These are phyloP conservation scores for Boletus semigastroideus DNA, from an alignment of 1,284 basidiomycete genomes.

Conservation along the genomic window DNA sequence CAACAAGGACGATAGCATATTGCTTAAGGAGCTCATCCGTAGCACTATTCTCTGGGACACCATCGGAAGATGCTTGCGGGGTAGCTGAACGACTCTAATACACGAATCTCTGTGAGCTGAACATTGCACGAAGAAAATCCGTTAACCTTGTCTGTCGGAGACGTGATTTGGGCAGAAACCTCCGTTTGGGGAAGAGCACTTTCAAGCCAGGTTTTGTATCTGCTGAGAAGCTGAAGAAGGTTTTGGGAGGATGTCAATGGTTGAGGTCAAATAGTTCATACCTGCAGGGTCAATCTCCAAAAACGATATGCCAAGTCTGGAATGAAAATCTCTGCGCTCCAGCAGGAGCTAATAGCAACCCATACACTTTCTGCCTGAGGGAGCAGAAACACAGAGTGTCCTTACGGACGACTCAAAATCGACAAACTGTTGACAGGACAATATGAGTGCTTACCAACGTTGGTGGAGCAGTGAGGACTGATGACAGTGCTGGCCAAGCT, in stretches of 20 bases:
- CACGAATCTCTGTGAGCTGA: background rate
- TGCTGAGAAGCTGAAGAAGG: conserved; percentile 61
- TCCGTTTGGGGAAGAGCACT: conserved; percentile 40
- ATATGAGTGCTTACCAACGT: conserved; percentile 19
- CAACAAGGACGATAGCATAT: conserved; percentile 62
- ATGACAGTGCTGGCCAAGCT: conserved; percentile 48
- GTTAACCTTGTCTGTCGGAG: conserved; percentile 30
- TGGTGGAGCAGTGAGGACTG: conserved; percentile 36
- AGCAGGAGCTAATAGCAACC: conserved; percentile 74
- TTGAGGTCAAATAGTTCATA: conserved; percentile 29
- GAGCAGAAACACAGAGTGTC: conserved; percentile 46
- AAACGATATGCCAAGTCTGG: conserved; percentile 80
- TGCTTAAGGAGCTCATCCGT: conserved; percentile 66
- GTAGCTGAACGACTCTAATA: conserved; percentile 47
- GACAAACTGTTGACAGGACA: background rate
- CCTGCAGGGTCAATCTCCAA: conserved; percentile 88
- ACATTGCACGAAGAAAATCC: background rate
- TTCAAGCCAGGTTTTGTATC: conserved; percentile 78
- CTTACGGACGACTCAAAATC: conserved; percentile 29
- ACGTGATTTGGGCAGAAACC: conserved; percentile 28
- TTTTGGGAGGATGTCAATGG: conserved; percentile 6
- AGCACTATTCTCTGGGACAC: conserved; percentile 50
- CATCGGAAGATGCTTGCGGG: conserved; percentile 48
- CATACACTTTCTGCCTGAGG: conserved; percentile 70
- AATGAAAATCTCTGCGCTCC: conserved; percentile 83